Percentiles rank a stretch among this genome's conserved stretches.
These are phyloP conservation scores for Metrosideros polymorpha DNA, from an alignment of 441 rosid species.

Conservation along the genomic window DNA sequence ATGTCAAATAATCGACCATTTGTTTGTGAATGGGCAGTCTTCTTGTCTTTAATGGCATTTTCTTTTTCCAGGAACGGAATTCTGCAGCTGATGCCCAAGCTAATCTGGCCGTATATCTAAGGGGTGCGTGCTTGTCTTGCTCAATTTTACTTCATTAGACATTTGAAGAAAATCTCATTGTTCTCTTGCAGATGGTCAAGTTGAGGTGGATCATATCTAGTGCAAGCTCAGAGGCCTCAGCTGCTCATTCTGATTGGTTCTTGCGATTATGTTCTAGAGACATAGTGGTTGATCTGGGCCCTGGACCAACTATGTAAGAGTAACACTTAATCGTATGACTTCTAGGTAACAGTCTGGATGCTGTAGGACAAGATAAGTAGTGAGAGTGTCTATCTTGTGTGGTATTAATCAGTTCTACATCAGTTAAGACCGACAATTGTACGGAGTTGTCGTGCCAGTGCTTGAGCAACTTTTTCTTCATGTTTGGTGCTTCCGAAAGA, in stretches of 20 bases:
- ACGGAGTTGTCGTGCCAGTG: background rate
- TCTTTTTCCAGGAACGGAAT: background rate
- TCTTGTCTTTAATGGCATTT: background rate
- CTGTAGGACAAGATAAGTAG: background rate
- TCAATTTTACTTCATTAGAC: background rate
- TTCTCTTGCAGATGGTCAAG: background rate
- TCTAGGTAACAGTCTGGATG: background rate
- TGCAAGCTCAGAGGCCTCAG: background rate
- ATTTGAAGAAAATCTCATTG: background rate
- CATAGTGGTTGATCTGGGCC: background rate
- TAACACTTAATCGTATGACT: background rate
- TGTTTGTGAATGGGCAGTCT: background rate
- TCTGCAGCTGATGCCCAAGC: background rate
- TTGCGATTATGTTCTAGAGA: background rate
- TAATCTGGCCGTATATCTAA: background rate
- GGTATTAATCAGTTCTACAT: background rate
- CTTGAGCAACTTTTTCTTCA: background rate
- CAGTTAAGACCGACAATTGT: background rate
- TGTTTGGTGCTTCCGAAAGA: background rate
- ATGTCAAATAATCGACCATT: background rate
- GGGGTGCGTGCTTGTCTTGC: background rate
- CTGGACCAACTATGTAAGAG: background rate
- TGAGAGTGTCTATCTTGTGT: background rate
- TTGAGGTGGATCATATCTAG: background rate
- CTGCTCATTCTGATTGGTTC: background rate